These are phyloP conservation scores for Purshia tridentata DNA, from an alignment of 306 rosid genomes.

Conservation along the genomic window DNA sequence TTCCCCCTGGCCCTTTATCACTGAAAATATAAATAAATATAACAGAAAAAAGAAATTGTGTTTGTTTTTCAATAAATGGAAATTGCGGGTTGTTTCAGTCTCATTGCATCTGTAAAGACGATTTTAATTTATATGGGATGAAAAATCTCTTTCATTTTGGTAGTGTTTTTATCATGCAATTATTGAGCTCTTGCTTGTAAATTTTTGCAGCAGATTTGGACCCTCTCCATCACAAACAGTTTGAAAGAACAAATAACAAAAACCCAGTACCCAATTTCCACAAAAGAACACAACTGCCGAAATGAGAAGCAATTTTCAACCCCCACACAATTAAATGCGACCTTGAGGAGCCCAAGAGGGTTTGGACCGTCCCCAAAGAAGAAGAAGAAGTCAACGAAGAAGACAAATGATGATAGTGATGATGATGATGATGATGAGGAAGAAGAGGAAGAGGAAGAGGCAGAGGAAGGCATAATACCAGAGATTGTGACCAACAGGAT, in stretches of 20 bases:
- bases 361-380: conserved; percentile 66
- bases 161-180: too few species aligned
- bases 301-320: conserved; percentile 23
- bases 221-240: conserved; percentile 19
- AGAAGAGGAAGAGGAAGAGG: conserved; percentile 37
- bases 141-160: too few species aligned
- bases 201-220: conserved; percentile 34
- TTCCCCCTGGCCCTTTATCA: neutral
- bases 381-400: conserved; percentile 39
- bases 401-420: conserved; percentile 13
- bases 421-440: conserved; percentile 24
- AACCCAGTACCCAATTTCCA: conserved; percentile 30
- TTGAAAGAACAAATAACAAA: conserved; percentile 27
- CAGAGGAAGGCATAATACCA: conserved; percentile 66
- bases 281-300: conserved; percentile 24
- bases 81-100: neutral
- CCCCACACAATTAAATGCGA: conserved; percentile 42
- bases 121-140: neutral
- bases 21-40: neutral
- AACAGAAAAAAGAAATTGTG: neutral
- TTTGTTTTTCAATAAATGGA: neutral
- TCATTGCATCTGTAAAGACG: neutral
- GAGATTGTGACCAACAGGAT: conserved; percentile 90
- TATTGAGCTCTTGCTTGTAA: conserved; percentile 3
- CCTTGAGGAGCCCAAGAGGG: conserved; percentile 61